These are phyloP conservation scores for Stagonosporopsis rhizophila DNA, from an alignment of 2,329 filamentous ascomycete species.

Conservation along the genomic window DNA sequence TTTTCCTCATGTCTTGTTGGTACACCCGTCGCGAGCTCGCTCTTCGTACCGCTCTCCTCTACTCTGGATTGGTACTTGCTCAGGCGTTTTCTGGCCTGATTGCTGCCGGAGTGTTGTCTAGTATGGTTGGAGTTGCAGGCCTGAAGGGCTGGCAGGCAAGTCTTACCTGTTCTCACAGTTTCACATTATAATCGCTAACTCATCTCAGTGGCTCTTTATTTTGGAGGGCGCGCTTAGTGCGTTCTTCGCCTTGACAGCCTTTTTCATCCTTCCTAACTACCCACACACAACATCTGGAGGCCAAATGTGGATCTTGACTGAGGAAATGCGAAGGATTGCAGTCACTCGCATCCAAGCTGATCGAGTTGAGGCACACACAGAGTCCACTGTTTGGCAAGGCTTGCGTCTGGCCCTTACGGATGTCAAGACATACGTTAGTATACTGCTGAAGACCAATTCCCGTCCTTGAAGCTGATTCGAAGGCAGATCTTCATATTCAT, in stretches of 20 bases:
- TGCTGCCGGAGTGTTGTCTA: slow-evolving; percentile 46
- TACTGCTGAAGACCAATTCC: not conserved
- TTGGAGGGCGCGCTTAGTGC: slow-evolving; percentile 21
- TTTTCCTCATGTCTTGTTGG: slow-evolving; percentile 22
- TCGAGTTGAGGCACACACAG: slow-evolving; percentile 12
- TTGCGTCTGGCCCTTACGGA: slow-evolving; percentile 18
- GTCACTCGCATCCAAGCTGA: slow-evolving; percentile 15
- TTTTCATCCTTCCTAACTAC: slow-evolving; percentile 56
- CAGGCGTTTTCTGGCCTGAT: slow-evolving; percentile 65
- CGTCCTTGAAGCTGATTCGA: not conserved
- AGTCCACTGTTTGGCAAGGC: slow-evolving; percentile 23
- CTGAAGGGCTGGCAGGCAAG: slow-evolving; percentile 36
- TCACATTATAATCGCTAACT: not conserved
- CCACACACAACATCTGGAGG: slow-evolving; percentile 33
- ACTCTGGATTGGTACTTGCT: slow-evolving; percentile 62
- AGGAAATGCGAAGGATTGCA: slow-evolving; percentile 8
- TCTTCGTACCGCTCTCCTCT: slow-evolving; percentile 38
- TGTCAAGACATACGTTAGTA: slow-evolving; percentile 17
- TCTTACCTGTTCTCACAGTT: not conserved
- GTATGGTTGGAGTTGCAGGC: slow-evolving; percentile 45
- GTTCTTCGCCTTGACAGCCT: slow-evolving; percentile 39
- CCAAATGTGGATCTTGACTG: slow-evolving; percentile 12
- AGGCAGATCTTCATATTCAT: slow-evolving; percentile 16
- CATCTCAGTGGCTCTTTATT: slow-evolving; percentile 26
- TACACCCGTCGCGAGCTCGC: slow-evolving; percentile 19